Conservation (phyloP, 2,329 filamentous ascomycete genomes). For the Mycosphaerella sp. region DNA sequence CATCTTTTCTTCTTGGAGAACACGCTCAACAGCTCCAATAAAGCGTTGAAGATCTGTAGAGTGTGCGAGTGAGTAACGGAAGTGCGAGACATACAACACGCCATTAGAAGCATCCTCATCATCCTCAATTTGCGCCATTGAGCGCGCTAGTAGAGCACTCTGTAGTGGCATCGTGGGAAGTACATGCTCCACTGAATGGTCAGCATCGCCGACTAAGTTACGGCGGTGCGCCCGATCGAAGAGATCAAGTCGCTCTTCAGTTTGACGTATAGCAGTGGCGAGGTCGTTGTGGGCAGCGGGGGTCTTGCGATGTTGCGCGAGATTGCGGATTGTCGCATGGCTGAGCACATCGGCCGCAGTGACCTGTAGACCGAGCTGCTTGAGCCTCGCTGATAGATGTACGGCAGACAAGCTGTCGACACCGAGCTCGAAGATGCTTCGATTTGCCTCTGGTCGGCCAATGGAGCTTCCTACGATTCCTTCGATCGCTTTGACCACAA, state of each 20-base stretch:
- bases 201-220: not conserved
- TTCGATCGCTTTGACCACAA: not conserved
- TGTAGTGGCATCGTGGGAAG: not conserved
- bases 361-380: not conserved
- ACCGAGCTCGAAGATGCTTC: not conserved
- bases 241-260: not conserved
- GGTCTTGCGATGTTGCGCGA: not conserved
- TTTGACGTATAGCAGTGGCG: not conserved
- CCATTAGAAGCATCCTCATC: not conserved
- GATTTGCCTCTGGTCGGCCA: not conserved
- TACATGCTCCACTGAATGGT: not conserved
- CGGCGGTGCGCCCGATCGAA: not conserved
- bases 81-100: not conserved
- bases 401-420: not conserved
- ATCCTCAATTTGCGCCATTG: not conserved
- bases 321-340: not conserved
- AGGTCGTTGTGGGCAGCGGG: not conserved
- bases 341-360: not conserved
- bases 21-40: not conserved
- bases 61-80: not conserved
- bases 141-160: not conserved
- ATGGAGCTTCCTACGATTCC: not conserved
- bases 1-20: not conserved
- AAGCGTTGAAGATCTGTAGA: not conserved
- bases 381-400: not conserved